Evolutionary conservation across 1,284 basidiomycete species (phyloP).

Genomic region (Boletus semigastroideus): DNA sequence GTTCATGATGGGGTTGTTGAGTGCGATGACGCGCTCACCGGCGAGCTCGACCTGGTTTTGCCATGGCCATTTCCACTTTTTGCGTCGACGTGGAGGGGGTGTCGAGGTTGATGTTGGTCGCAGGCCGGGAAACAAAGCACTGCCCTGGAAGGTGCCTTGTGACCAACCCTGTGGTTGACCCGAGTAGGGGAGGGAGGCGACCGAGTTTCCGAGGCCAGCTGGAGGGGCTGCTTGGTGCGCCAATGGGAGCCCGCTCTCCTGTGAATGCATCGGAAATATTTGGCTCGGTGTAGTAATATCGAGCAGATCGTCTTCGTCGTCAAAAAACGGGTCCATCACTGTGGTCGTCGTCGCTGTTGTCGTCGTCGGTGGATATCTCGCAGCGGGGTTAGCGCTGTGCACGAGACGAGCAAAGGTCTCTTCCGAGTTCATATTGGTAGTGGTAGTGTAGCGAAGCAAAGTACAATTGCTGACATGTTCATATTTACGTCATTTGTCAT

Average conservation of each 20-base stretch:
- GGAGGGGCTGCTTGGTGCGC: slow-evolving; percentile 56
- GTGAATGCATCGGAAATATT: slow-evolving; percentile 61
- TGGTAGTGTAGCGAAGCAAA: no score
- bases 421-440: slow-evolving; percentile 23
- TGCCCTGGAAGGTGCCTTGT: slow-evolving; percentile 48
- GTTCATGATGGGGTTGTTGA: slow-evolving; percentile 70
- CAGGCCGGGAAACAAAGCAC: slow-evolving; percentile 41
- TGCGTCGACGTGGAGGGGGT: slow-evolving; percentile 24
- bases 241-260: slow-evolving; percentile 68
- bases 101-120: background rate
- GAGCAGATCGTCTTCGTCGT: slow-evolving; percentile 57
- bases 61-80: slow-evolving; percentile 76
- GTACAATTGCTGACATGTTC: slow-evolving; percentile 14
- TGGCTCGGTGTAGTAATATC: background rate
- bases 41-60: slow-evolving; percentile 56
- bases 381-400: slow-evolving; percentile 69
- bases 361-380: slow-evolving; percentile 43
- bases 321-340: slow-evolving; percentile 76
- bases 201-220: slow-evolving; percentile 33
- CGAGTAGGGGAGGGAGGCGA: slow-evolving; percentile 23
- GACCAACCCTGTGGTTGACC: slow-evolving; percentile 67
- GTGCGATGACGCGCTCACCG: slow-evolving; percentile 70
- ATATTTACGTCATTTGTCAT: slow-evolving; percentile 13
- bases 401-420: slow-evolving; percentile 71
- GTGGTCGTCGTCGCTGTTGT: slow-evolving; percentile 57